These are phyloP conservation scores for Peterozyma toletana DNA, from an alignment of 805 yeast species.

Conservation along the genomic window DNA sequence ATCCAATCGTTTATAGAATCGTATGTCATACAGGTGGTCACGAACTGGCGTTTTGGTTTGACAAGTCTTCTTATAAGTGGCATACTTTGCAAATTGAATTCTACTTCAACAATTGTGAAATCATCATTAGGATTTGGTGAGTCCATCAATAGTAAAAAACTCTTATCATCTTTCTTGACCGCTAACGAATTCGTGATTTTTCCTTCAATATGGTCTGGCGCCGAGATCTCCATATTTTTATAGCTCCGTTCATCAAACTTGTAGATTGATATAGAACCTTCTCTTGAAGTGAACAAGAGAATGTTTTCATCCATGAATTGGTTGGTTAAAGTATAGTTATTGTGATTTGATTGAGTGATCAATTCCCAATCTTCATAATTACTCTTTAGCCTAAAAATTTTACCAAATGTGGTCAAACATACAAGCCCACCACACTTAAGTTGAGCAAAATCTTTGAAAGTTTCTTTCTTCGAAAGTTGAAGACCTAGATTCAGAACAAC, in stretches of 20 bases:
- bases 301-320: slow-evolving; percentile 14
- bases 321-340: slow-evolving; percentile 19
- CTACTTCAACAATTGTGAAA: slow-evolving; percentile 34
- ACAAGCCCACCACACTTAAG: slow-evolving; percentile 37
- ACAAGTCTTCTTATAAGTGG: slow-evolving; percentile 7
- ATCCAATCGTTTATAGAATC: slow-evolving; percentile 32
- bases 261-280: slow-evolving; percentile 37
- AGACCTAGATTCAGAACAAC: slow-evolving; percentile 24
- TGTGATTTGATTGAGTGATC: slow-evolving; percentile 18
- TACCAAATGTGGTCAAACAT: slow-evolving; percentile 52
- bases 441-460: slow-evolving; percentile 53
- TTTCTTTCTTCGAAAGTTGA: slow-evolving; percentile 37
- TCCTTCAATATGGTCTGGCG: slow-evolving; percentile 23
- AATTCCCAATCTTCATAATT: slow-evolving; percentile 19
- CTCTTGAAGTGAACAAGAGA: slow-evolving; percentile 20
- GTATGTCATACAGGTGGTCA: slow-evolving; percentile 48
- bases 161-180: slow-evolving; percentile 15
- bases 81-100: slow-evolving; percentile 16
- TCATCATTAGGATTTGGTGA: slow-evolving; percentile 63
- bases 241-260: slow-evolving; percentile 31
- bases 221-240: slow-evolving; percentile 14
- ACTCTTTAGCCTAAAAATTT: slow-evolving; percentile 28
- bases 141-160: slow-evolving; percentile 40
- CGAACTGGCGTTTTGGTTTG: slow-evolving; percentile 32
- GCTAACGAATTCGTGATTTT: slow-evolving; percentile 45